These are phyloP conservation scores for Penicillium nordicum DNA, from an alignment of 2,329 filamentous ascomycete genomes.

Conservation along the genomic window DNA sequence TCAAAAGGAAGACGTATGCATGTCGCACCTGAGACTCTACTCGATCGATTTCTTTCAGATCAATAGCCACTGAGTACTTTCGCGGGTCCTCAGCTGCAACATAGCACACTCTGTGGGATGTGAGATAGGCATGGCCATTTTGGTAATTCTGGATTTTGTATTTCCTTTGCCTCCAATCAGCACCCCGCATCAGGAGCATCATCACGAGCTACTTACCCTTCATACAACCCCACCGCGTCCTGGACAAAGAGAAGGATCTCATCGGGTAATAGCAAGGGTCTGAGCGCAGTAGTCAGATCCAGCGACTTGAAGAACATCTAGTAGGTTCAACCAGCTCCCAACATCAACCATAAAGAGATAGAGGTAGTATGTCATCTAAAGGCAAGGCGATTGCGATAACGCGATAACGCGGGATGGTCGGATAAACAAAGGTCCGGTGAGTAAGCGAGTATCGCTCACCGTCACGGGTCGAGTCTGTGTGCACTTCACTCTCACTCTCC, in stretches of 20 bases:
- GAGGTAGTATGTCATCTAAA: not conserved
- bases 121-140: constrained; percentile 93
- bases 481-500: not conserved
- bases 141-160: constrained; percentile 93
- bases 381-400: constrained; percentile 14
- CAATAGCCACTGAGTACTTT: constrained; percentile 77
- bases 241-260: constrained; percentile 95
- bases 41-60: constrained; percentile 86
- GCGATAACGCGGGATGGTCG: constrained; percentile 6
- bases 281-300: constrained; percentile 92
- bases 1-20: constrained; percentile 1
- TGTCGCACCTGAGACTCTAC: constrained; percentile 75
- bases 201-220: constrained; percentile 65
- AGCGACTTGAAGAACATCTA: constrained; percentile 97
- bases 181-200: constrained; percentile 16
- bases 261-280: constrained; percentile 87
- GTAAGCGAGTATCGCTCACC: constrained; percentile 9
- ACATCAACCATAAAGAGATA: constrained; percentile 7
- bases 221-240: constrained; percentile 94
- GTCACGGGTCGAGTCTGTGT: constrained; percentile 4
- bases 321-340: constrained; percentile 41
- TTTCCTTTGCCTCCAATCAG: constrained; percentile 58
- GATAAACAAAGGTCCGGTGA: constrained; percentile 8
- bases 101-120: constrained; percentile 92
- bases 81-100: constrained; percentile 85